Conservation (phyloP, 108 stramenopile species). For the Fragilaria radians region DNA sequence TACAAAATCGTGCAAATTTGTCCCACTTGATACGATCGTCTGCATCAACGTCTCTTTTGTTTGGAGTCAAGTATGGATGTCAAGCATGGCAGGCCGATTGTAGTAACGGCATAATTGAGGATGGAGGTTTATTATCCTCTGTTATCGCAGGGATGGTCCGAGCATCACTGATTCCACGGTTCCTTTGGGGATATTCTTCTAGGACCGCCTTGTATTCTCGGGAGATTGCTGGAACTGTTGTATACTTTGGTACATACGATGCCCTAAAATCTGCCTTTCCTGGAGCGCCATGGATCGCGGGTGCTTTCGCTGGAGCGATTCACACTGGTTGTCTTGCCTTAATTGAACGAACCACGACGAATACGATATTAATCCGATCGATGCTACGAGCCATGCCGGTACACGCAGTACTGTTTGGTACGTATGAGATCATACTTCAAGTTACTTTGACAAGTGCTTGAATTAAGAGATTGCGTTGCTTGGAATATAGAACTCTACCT, state of each 20-base stretch:
- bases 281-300: neutral
- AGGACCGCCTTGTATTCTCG: neutral
- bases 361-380: too few relatives aligned
- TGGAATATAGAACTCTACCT: too few relatives aligned
- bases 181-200: neutral
- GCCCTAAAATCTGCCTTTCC: neutral
- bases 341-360: too few relatives aligned
- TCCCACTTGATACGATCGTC: neutral
- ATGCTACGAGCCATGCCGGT: neutral
- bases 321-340: too few relatives aligned
- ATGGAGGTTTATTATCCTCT: neutral
- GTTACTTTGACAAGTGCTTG: too few relatives aligned
- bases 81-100: neutral
- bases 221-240: neutral
- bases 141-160: neutral
- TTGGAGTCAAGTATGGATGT: neutral
- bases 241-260: neutral
- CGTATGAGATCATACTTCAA: neutral
- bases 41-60: neutral
- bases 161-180: neutral
- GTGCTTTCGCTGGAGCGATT: neutral
- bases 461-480: too few relatives aligned
- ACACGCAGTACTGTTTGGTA: neutral
- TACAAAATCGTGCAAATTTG: neutral
- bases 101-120: neutral